Evolutionary conservation across 306 rosid species (phyloP).

Genomic region (Arachis stenosperma): DNA sequence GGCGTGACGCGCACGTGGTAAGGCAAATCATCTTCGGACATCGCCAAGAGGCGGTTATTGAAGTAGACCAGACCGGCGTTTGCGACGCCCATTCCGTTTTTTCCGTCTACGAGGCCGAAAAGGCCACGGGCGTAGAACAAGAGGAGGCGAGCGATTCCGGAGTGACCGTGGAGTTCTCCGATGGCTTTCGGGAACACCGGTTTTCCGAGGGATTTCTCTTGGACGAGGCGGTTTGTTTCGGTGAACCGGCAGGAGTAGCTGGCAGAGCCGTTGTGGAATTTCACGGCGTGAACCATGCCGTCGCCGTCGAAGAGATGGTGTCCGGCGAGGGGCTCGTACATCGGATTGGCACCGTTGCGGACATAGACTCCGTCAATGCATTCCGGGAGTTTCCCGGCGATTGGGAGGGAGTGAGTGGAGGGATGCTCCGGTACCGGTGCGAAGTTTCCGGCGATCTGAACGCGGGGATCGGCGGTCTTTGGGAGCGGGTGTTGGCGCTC

Average conservation of each 20-base stretch:
- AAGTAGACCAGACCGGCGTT: conserved; percentile 94
- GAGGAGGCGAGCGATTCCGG: conserved; percentile 81
- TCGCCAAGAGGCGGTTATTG: conserved; percentile 72
- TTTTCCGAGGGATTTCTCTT: conserved; percentile 67
- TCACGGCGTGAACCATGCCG: conserved; percentile 92
- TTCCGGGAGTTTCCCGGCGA: conserved; percentile 69
- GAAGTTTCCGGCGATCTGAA: conserved; percentile 91
- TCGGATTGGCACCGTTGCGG: conserved; percentile 94
- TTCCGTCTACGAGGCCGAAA: conserved; percentile 67
- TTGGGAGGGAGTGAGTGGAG: conserved; percentile 45
- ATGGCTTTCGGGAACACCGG: conserved; percentile 93
- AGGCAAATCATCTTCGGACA: conserved; percentile 78
- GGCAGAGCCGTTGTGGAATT: conserved; percentile 53
- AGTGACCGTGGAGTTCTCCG: conserved; percentile 97
- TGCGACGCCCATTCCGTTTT: conserved; percentile 84
- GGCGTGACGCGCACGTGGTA: conserved; percentile 66
- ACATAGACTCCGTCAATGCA: conserved; percentile 85
- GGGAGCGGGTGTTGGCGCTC: conserved; percentile 74
- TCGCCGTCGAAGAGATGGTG: conserved; percentile 99
- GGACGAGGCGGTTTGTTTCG: conserved; percentile 69
- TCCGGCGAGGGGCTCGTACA: conserved; percentile 77
- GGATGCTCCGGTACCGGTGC: conserved; percentile 84
- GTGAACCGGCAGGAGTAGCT: conserved; percentile 90
- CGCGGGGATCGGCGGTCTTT: conserved; percentile 84
- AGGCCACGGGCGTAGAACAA: conserved; percentile 75